Conservation (phyloP, 2,329 filamentous ascomycete genomes). For the Colletotrichum gloeosporioides region DNA sequence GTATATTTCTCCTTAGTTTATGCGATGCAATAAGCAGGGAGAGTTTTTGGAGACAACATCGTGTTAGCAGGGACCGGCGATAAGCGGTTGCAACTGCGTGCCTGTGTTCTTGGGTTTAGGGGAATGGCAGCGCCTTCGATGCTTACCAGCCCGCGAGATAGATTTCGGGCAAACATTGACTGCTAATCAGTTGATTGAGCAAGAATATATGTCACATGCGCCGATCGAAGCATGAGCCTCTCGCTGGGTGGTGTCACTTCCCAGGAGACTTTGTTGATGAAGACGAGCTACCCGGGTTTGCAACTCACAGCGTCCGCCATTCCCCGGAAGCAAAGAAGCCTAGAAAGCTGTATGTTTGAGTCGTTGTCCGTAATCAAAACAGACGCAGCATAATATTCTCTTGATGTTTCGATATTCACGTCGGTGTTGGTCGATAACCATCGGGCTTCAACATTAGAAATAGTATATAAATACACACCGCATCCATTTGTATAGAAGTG, state of each 20-base stretch:
- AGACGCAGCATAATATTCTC: neutral
- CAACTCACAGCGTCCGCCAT: neutral
- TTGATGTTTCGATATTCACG: neutral
- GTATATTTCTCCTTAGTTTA: neutral
- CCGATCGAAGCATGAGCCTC: neutral
- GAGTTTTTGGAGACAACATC: neutral
- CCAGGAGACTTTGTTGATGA: neutral
- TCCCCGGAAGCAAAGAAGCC: neutral
- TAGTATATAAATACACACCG: neutral
- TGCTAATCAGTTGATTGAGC: fast-evolving
- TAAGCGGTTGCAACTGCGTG: neutral
- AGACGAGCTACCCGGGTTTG: fast-evolving
- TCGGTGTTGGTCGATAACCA: neutral
- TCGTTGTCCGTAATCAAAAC: neutral
- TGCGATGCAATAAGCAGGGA: fast-evolving
- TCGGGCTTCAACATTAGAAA: neutral
- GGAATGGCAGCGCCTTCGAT: too few relatives aligned
- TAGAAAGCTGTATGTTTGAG: neutral
- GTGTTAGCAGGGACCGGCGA: fast-evolving
- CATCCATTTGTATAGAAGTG: neutral
- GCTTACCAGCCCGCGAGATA: too few relatives aligned
- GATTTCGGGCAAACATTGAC: too few relatives aligned
- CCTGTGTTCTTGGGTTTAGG: neutral
- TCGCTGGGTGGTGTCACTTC: neutral
- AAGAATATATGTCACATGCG: fast-evolving